Percentiles rank a stretch among this genome's conserved stretches.
Evolutionary conservation across 306 rosid genomes (phyloP).

Genomic region (Styphnolobium japonicum): DNA sequence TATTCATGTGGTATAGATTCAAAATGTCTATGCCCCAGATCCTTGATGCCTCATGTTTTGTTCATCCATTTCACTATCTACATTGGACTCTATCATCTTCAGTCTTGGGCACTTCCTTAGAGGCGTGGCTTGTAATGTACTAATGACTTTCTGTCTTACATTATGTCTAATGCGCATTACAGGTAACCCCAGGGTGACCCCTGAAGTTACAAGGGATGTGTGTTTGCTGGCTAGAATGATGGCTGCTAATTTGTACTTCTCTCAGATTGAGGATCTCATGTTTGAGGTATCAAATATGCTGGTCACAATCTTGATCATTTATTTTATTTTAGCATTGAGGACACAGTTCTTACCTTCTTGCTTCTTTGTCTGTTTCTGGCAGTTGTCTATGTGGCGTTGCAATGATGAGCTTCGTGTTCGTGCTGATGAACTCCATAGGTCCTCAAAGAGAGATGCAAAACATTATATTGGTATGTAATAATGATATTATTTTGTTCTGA

Average conservation of each 20-base stretch:
- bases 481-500: not conserved
- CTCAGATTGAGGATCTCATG: slow-evolving; percentile 94
- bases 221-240: slow-evolving; percentile 93
- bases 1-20: not conserved
- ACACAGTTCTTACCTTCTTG: not conserved
- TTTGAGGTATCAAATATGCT: slow-evolving; percentile 63
- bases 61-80: not conserved
- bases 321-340: not conserved
- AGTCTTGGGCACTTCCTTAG: not conserved
- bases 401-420: slow-evolving; percentile 62
- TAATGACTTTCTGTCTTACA: slow-evolving; percentile 13
- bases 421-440: slow-evolving; percentile 62
- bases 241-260: slow-evolving; percentile 90
- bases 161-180: slow-evolving; percentile 26
- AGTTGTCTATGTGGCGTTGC: slow-evolving; percentile 97
- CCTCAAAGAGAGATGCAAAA: slow-evolving; percentile 76
- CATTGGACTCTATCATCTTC: not conserved
- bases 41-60: not conserved
- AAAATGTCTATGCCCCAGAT: not conserved
- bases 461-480: slow-evolving; percentile 69
- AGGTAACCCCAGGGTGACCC: slow-evolving; percentile 95
- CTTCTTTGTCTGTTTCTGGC: not conserved
- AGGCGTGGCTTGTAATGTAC: not conserved
- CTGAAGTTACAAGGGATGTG: slow-evolving; percentile 89
- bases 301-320: not conserved